A percentile compares a stretch with the other conserved stretches of the same genome.
Evolutionary conservation across 208 protist genomes (phyloP).

Genomic region (Trypanosomatidae sp.): DNA sequence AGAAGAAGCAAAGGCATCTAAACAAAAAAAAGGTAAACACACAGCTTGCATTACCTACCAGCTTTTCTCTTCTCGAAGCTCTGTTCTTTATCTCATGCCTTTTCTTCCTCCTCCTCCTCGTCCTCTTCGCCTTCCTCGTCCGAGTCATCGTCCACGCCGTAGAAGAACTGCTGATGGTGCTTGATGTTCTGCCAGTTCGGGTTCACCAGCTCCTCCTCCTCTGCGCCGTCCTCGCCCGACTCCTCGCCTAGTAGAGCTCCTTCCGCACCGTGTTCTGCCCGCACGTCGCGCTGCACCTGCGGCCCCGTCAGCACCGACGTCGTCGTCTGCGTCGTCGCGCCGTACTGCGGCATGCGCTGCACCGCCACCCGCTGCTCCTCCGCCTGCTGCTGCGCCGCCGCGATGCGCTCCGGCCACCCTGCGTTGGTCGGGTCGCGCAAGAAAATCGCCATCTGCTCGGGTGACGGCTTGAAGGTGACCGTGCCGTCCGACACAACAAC

Average conservation of each 20-base stretch:
- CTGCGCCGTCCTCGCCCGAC: not conserved
- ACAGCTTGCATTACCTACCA: no score
- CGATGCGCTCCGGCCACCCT: slow-evolving; percentile 42
- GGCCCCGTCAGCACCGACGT: slow-evolving; percentile 43
- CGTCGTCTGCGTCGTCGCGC: slow-evolving; percentile 41
- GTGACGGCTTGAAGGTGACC: slow-evolving; percentile 75
- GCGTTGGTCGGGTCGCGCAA: slow-evolving; percentile 33
- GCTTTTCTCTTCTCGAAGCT: not conserved
- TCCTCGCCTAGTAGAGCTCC: no score
- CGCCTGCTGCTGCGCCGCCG: slow-evolving; percentile 37
- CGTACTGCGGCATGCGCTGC: slow-evolving; percentile 54
- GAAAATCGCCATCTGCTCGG: slow-evolving; percentile 72
- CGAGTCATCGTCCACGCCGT: slow-evolving; percentile 46
- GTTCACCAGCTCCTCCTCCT: slow-evolving; percentile 39
- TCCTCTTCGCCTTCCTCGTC: slow-evolving; percentile 48
- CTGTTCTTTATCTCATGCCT: not conserved
- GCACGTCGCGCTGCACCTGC: slow-evolving; percentile 8
- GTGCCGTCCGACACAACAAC: slow-evolving; percentile 62
- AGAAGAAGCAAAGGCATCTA: no score
- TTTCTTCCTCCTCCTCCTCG: not conserved
- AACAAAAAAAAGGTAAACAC: no score
- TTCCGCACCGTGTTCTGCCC: slow-evolving; percentile 9
- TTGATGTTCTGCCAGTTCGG: slow-evolving; percentile 80
- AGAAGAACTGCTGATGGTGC: slow-evolving; percentile 79
- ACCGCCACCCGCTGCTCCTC: slow-evolving; percentile 34